Evolutionary conservation across 805 yeast genomes (phyloP), one percentile per base, ranked within the genome.

Genomic region (Saccharomycopsis sp.): DNA sequence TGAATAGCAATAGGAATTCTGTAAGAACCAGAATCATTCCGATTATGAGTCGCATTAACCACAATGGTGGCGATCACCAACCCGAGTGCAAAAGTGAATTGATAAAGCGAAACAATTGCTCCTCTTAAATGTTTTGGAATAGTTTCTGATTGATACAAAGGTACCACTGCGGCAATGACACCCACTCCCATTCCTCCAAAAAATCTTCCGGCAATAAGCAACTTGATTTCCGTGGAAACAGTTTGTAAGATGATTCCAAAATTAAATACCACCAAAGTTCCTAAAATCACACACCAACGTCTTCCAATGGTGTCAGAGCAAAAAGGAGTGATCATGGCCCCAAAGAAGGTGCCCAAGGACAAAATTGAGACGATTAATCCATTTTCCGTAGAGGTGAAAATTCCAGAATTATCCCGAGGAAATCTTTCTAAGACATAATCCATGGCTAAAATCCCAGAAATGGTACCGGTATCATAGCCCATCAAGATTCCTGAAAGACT

Each of bases 401-500:
- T 49, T 88, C 39, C 76, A 66, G n/a, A 85, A 10, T 55, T 50
- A 41, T 64, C 61, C 4, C 53, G 39, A 1, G 75, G 72, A 47
- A 70, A 66, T 13, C 55, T 54, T 19, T 52, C 44, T 9, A 60
- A 54, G 14, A 71, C 76, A 50, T 71, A 76, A 23, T 60, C 55
- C 85, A 78, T 78, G 44, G 72, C 83, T 0, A 57, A 52, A 42
- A 69, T 67, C 32, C 68, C 62, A 3, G 97, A 89, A 31, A 89
- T 88, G 61, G 89, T 88, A 51, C 97, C 97, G 1, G 97, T 89
- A 59, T 89, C 98, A 56, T 89, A 89, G 40, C 84, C 84, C 48
- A 72, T 77, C 40, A 76, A 62, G 48, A 78, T 64, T 40, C 84
- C 85, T 46, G 81, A 82, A 40, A 76, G 70, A 21, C 83, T 79